Conservation (phyloP, 495 filamentous ascomycete genomes). For the Stereocaulon alpinum region DNA sequence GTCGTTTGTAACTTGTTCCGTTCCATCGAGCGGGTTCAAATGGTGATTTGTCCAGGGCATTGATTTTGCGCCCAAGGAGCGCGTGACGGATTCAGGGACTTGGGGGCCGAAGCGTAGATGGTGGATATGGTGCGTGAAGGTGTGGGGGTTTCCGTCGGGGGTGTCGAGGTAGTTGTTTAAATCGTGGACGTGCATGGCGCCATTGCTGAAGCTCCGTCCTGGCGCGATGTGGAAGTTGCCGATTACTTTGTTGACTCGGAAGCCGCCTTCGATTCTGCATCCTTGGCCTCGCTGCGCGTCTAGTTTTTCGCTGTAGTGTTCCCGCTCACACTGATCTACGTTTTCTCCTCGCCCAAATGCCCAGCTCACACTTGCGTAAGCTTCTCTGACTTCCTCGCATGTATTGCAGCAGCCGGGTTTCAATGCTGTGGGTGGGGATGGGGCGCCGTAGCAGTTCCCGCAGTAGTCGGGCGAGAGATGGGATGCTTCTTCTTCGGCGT, state of each 20-base stretch:
- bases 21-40: conserved; percentile 81
- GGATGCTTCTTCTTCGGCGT: conserved; percentile 55
- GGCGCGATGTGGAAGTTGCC: conserved; percentile 99
- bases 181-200: conserved; percentile 95
- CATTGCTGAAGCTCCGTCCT: conserved; percentile 83
- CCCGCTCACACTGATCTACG: conserved; percentile 90
- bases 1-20: conserved; percentile 65
- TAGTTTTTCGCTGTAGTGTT: conserved; percentile 82
- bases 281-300: conserved; percentile 82
- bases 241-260: conserved; percentile 95
- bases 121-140: conserved; percentile 86
- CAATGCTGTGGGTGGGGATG: conserved; percentile 51
- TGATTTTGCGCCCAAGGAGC: conserved; percentile 39
- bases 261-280: conserved; percentile 84
- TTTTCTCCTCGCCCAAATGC: conserved; percentile 85
- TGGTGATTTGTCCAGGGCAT: conserved; percentile 80
- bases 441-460: conserved; percentile 83
- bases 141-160: conserved; percentile 54
- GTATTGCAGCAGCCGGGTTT: conserved; percentile 90
- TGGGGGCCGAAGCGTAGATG: conserved; percentile 87
- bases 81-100: conserved; percentile 62
- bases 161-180: conserved; percentile 81
- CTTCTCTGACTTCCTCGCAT: conserved; percentile 90
- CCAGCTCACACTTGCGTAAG: conserved; percentile 82
- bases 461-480: conserved; percentile 92